Base-by-base conservation (phyloP, 345 rosid genomes). In the Zanthoxylum bungeanum region DNA sequence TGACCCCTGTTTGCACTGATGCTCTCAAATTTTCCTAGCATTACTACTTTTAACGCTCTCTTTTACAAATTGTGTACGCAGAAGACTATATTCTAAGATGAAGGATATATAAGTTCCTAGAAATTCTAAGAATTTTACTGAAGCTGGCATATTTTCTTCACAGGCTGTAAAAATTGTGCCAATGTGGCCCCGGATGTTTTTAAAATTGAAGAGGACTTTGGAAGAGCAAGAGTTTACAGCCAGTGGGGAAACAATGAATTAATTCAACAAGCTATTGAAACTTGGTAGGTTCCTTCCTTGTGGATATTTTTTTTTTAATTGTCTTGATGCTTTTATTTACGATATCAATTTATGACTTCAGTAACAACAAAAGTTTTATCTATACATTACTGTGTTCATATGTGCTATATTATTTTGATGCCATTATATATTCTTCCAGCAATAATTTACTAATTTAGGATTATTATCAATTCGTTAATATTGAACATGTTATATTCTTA, bases 111-210 rank as follows among this genome's bases (percentile, higher is more conserved):
- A 28, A 51, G 34, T 8, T 58, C 77, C 46, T 27, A 64, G 21
- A 40, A 28, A 28, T 46, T 31, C 30, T 2, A 66, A 14, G 62
- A 36, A 36, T 36, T 50, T 22, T 37, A 36, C 31, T 53, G 40
- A 50, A 68, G 21, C 49, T 69, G 30, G 22, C 17, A 19, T 39
- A 7, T 49, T 66, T 17, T 17, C 64, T 63, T 77, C 25, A 21
- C 85, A 94, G 99, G 99, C 44, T 94, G 99, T 81, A 94, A 92
- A 76, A 94, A 90, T 64, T 94, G 99, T 85, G 95, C 95, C 51
- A 94, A 85, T 75, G 78, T 94, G 70, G 87, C 92, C 37, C 75
- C 88, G 8, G 86, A 85, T 77, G 90, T 88, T 63, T 94, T 92
- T 77, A 34, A 78, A 24, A 90, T 94, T 47, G 99, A 94, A 85